Base-by-base conservation (phyloP, 306 rosid genomes). In the Vachellia pachyceras region DNA sequence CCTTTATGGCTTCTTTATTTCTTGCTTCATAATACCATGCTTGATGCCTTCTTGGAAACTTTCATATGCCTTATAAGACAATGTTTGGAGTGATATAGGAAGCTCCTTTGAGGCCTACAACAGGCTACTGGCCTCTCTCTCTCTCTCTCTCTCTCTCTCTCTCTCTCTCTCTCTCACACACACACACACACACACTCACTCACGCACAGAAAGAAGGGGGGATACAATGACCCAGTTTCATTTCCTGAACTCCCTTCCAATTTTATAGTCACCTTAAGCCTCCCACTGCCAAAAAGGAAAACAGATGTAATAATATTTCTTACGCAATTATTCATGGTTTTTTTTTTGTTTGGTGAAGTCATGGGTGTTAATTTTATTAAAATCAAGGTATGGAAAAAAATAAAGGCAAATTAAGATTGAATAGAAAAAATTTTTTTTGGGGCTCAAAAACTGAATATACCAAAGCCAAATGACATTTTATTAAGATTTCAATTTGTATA, bases 51-150 rank as follows among this genome's bases (percentile, higher is more conserved):
- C 68, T 15, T 3, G 9, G 7, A 57, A 22, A 50, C 39, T 54
- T 25, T 67, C 20, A 33, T 29, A 37, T 2, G 14, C 41, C 66
- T 58, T 58, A 1, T 15, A 22, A 37, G 47, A 29, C 23, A 55
- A 66, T 15, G 23, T 73, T 79, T 76, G 86, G 71, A 69, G 23
- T 73, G 10, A 39, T 17, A 54, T 1, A 1, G 83, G 86, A 80
- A 68, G 83, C 83, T 83, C 73, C 15, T 22, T n/a, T 54, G 44
- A 63, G 41, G 83, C 46, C 61, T 1, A 66, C 8, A n/a, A 66
- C 8, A n/a, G 61, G 68, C 33, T 29, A 29, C 33, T 29, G 33
- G 33, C 2, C 33, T 29, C 33, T 29, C 33, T 2, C 33, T 29
- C 33, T 29, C 33, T 2, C 33, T 29, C 33, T 29, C 33, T 29